Percentiles rank a stretch among this genome's conserved stretches.
Conservation (phyloP, 768 basidiomycete genomes). For the Pholiota conissans region DNA sequence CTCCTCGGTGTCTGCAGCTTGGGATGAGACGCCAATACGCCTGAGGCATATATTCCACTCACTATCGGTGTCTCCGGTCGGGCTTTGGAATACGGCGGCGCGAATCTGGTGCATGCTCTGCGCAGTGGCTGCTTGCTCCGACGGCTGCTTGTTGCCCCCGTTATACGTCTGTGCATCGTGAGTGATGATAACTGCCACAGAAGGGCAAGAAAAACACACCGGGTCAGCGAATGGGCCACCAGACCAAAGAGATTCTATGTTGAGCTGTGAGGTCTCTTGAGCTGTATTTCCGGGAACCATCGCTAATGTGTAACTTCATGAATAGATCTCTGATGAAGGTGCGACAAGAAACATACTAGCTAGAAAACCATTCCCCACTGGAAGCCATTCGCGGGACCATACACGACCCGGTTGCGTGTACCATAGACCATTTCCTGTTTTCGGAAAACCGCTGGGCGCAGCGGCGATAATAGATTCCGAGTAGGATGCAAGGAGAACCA, state of each 20-base stretch:
- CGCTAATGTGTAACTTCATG: no score
- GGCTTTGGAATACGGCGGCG: constrained; percentile 54
- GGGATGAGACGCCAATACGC: background rate
- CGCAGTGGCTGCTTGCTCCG: constrained; percentile 43
- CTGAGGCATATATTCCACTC: constrained; percentile 10
- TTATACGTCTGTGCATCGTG: constrained; percentile 53
- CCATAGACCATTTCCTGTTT: no score
- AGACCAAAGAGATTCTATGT: constrained; percentile 77
- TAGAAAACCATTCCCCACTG: no score
- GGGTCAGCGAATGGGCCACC: constrained; percentile 71
- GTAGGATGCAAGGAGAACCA: no score
- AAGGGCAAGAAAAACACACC: constrained; percentile 31
- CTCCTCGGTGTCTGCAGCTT: constrained; percentile 47
- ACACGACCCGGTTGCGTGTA: no score
- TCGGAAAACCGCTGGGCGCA: no score
- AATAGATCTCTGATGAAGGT: no score
- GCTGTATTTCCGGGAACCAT: constrained; percentile 63
- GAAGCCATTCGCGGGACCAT: no score
- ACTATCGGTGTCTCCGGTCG: constrained; percentile 63
- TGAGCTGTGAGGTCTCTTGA: constrained; percentile 64
- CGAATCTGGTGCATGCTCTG: constrained; percentile 53
- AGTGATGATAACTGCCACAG: background rate
- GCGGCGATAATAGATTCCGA: no score
- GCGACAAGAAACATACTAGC: no score
- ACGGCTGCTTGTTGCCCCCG: constrained; percentile 63